Evolutionary conservation across 352 stramenopile genomes (phyloP).

Genomic region (Globisporangium spiculum): DNA sequence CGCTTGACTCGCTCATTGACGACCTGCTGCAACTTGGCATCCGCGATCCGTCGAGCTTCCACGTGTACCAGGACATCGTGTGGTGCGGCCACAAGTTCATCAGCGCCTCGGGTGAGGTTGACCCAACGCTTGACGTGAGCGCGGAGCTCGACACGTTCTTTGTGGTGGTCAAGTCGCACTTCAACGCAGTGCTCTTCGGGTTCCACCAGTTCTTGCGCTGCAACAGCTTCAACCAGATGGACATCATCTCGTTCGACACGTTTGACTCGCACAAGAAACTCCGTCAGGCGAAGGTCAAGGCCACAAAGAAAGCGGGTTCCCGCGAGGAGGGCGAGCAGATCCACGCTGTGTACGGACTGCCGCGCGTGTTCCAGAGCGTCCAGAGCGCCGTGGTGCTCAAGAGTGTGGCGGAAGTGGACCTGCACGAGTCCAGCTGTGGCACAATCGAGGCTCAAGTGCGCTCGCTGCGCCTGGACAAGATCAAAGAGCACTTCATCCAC

Average conservation of each 20-base stretch:
- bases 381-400: constrained; percentile 56
- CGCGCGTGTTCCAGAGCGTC: constrained; percentile 56
- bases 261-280: constrained; percentile 72
- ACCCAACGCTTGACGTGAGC: constrained; percentile 11
- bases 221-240: constrained; percentile 78
- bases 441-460: constrained; percentile 56
- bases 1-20: constrained; percentile 56
- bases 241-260: constrained; percentile 67
- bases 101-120: constrained; percentile 8
- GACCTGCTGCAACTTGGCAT: constrained; percentile 48
- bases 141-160: constrained; percentile 50
- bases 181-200: constrained; percentile 63
- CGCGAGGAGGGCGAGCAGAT: constrained; percentile 46
- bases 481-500: constrained; percentile 43
- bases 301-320: constrained; percentile 5
- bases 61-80: constrained; percentile 84
- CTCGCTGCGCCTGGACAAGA: constrained; percentile 39
- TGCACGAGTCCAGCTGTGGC: constrained; percentile 54
- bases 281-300: constrained; percentile 29
- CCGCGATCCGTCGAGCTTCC: constrained; percentile 60
- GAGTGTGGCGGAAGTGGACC: constrained; percentile 53
- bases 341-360: constrained; percentile 41
- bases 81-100: constrained; percentile 76
- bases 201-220: constrained; percentile 79
- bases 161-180: constrained; percentile 51